These are phyloP conservation scores for Ramichloridium luteum DNA, from an alignment of 2,329 filamentous ascomycete genomes.

Conservation along the genomic window DNA sequence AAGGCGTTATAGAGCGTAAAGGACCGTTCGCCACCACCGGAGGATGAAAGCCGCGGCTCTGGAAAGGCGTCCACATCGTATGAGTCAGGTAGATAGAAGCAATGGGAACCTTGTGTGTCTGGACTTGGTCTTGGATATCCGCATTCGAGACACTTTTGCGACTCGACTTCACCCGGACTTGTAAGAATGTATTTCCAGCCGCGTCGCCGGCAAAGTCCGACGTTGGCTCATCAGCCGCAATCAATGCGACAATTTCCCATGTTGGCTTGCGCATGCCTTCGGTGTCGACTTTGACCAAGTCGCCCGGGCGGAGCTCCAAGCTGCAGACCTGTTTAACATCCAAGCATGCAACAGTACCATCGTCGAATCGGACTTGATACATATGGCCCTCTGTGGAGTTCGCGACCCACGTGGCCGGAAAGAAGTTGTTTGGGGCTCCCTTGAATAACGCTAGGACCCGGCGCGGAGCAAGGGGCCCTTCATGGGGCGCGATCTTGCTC, in stretches of 20 bases:
- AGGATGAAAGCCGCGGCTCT: slow-evolving; percentile 26
- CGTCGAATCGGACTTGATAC: slow-evolving; percentile 38
- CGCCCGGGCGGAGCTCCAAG: slow-evolving; percentile 33
- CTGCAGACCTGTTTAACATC: slow-evolving; percentile 28
- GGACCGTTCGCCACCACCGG: slow-evolving; percentile 5
- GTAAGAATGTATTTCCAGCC: slow-evolving; percentile 29
- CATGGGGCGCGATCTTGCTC: no score
- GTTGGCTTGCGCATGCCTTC: slow-evolving; percentile 32
- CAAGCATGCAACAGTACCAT: slow-evolving; percentile 31
- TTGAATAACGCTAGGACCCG: slow-evolving; percentile 49
- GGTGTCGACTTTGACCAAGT: slow-evolving; percentile 37
- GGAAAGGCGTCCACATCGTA: slow-evolving; percentile 31
- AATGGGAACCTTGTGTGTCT: slow-evolving; percentile 29
- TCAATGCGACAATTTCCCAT: slow-evolving; percentile 34
- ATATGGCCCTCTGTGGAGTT: slow-evolving; percentile 29
- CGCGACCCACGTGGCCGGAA: slow-evolving; percentile 47
- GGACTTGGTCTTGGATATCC: slow-evolving; percentile 10
- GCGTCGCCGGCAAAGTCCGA: slow-evolving; percentile 29
- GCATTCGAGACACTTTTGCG: slow-evolving; percentile 25
- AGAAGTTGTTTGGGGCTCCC: slow-evolving; percentile 40
- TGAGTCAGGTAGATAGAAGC: slow-evolving; percentile 32
- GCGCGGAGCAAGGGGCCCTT: slow-evolving; percentile 33
- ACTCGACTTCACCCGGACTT: slow-evolving; percentile 28
- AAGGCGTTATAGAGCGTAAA: slow-evolving; percentile 5
- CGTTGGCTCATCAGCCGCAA: slow-evolving; percentile 23